Evolutionary conservation across 1,284 basidiomycete species (phyloP), one percentile per base, ranked within the genome.

Genomic region (Agaricales sp.): DNA sequence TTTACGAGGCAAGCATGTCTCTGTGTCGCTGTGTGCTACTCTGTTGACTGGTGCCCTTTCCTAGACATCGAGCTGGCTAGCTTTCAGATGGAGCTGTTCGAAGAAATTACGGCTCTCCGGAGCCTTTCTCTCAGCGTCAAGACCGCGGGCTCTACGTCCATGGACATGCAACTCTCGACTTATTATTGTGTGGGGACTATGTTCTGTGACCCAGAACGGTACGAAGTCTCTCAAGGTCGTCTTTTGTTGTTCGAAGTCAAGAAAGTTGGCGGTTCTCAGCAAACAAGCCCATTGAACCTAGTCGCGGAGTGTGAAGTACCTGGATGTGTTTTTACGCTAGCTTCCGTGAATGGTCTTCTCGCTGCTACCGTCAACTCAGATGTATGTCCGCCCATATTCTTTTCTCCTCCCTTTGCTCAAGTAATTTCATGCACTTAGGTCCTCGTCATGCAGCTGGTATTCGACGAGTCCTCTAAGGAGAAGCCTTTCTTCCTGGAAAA

Each of bases 331-430:
- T 86, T 80, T 58, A 69, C 77, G 4, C 53, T 89, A 22, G 66
- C 69, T 1, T 62, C 59, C 14, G 58, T 75, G 4, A 62, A 75
- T 23, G 70, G 69, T 16, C 63, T 69, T 52, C 64, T 92, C 23
- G 74, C 80, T 1, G 87, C 80, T 1, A 79, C 87, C 0, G 74
- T 90, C 24, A 87, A 89, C 58, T 80, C 83, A 14, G 78, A 83
- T 21, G 88, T 90, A 57, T 45, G 84, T 70, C 30, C 25, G 20
- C 1, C 14, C 30, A 1, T n/a, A 13, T 18, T 22, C n/a, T 12
- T 23, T 22, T 18, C 11, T 4, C 6, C n/a, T 26, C 14, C 46
- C 19, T 38, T 30, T 44, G 45, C 2, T 50, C 35, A 37, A 19
- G n/a, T 3, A 18, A 46, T 12, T 45, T 8, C 2, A 19, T 48